Percentiles rank a stretch among this genome's conserved stretches.
Conservation (phyloP, 2,329 filamentous ascomycete species). For the Trichophyton schoenleinii region DNA sequence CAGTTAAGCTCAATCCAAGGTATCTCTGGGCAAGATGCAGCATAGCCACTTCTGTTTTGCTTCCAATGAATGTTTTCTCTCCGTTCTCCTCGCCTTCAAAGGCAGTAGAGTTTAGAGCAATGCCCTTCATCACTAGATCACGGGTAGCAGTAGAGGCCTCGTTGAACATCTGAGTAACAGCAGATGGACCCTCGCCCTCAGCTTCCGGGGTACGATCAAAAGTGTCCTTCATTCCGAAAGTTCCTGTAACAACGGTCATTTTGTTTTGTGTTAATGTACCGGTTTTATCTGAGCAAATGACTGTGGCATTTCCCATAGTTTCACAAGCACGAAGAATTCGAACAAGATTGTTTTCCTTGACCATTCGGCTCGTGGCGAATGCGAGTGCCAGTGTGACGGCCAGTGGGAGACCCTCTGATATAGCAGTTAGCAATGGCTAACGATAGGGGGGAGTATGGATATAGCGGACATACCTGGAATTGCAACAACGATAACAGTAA, state of each 20-base stretch:
- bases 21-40: conserved; percentile 56
- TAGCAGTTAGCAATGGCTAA: neutral
- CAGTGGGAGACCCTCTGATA: conserved; percentile 55
- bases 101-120: conserved; percentile 50
- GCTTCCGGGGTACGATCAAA: conserved; percentile 36
- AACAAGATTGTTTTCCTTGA: conserved; percentile 65
- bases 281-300: conserved; percentile 71
- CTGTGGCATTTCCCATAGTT: conserved; percentile 69
- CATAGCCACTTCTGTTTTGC: conserved; percentile 64
- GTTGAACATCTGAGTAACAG: conserved; percentile 21
- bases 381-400: conserved; percentile 67
- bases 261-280: conserved; percentile 63
- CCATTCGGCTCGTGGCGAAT: conserved; percentile 65
- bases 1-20: conserved; percentile 53
- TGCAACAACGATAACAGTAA: conserved; percentile 68
- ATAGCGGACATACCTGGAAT: conserved; percentile 41
- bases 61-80: conserved; percentile 52
- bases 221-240: conserved; percentile 47
- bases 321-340: conserved; percentile 66
- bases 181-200: conserved; percentile 12
- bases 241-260: conserved; percentile 64
- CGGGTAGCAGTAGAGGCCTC: conserved; percentile 23
- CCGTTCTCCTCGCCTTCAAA: conserved; percentile 64
- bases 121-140: conserved; percentile 30
- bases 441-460: neutral